These are phyloP conservation scores for Bonia amplexicaulis DNA, from an alignment of 176 grass and related monocot genomes.

Conservation along the genomic window DNA sequence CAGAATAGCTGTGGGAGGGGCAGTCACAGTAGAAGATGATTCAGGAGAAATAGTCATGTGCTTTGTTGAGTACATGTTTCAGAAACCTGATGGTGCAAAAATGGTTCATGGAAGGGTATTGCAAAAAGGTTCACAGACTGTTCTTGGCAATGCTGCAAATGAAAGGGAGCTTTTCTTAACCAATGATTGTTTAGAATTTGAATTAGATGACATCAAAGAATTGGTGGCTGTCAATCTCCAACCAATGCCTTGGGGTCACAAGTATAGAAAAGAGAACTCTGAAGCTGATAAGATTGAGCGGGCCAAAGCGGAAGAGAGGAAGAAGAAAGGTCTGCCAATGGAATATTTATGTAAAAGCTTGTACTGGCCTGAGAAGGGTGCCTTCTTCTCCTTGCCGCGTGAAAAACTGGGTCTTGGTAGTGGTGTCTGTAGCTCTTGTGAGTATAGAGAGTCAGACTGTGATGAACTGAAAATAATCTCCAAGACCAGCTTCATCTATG, in stretches of 20 bases:
- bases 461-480: slow-evolving; percentile 64
- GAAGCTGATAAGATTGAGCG: slow-evolving; percentile 65
- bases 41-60: slow-evolving; percentile 54
- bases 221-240: slow-evolving; percentile 62
- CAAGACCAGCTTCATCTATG: slow-evolving; percentile 65
- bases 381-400: slow-evolving; percentile 68
- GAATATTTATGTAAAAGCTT: slow-evolving; percentile 85
- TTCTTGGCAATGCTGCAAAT: slow-evolving; percentile 94
- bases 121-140: slow-evolving; percentile 64
- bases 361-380: slow-evolving; percentile 85
- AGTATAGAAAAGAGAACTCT: slow-evolving; percentile 79
- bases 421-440: slow-evolving; percentile 78
- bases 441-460: slow-evolving; percentile 43
- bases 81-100: slow-evolving; percentile 61
- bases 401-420: slow-evolving; percentile 77
- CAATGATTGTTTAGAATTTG: slow-evolving; percentile 88
- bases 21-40: slow-evolving; percentile 70
- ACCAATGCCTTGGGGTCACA: slow-evolving; percentile 77
- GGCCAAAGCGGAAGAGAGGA: slow-evolving; percentile 71
- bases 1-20: slow-evolving; percentile 46
- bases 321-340: slow-evolving; percentile 77
- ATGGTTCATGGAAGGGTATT: slow-evolving; percentile 84
- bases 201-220: slow-evolving; percentile 77
- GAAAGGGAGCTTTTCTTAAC: slow-evolving; percentile 90
- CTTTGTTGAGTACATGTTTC: slow-evolving; percentile 92